Evolutionary conservation across 1,284 basidiomycete species (phyloP).

Genomic region (Neonothopanus nambi): DNA sequence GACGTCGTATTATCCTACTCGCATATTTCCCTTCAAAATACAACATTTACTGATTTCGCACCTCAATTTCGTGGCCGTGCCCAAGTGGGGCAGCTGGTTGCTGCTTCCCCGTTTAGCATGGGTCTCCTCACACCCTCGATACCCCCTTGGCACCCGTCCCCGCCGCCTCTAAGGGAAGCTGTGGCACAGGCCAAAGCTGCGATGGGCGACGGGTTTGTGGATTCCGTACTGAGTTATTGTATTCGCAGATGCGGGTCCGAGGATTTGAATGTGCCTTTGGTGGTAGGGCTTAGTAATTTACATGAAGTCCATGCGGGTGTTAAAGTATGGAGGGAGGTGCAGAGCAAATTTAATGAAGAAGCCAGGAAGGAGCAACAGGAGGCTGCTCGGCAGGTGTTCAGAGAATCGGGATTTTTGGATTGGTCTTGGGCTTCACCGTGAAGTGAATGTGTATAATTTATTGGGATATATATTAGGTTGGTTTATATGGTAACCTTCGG

Average conservation of each 20-base stretch:
- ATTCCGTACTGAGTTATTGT: constrained; percentile 76
- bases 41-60: constrained; percentile 62
- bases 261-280: constrained; percentile 61
- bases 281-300: constrained; percentile 73
- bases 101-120: constrained; percentile 93
- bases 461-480: too few species aligned
- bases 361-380: constrained; percentile 52
- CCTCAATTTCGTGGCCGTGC: constrained; percentile 65
- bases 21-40: constrained; percentile 86
- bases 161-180: constrained; percentile 48
- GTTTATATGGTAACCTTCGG: too few species aligned
- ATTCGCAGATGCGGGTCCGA: constrained; percentile 47
- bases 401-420: constrained; percentile 51
- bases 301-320: constrained; percentile 77
- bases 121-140: constrained; percentile 72
- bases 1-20: constrained; percentile 86
- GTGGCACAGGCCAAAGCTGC: constrained; percentile 35
- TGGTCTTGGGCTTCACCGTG: constrained; percentile 68
- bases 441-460: constrained; percentile 3
- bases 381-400: constrained; percentile 47
- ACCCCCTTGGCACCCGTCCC: constrained; percentile 88
- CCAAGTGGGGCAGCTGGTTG: constrained; percentile 68
- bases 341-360: constrained; percentile 35
- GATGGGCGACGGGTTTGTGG: constrained; percentile 55
- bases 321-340: constrained; percentile 63